A percentile compares a stretch with the other conserved stretches of the same genome.
Conservation (phyloP, 2,329 filamentous ascomycete species). For the Talaromyces sp. region DNA sequence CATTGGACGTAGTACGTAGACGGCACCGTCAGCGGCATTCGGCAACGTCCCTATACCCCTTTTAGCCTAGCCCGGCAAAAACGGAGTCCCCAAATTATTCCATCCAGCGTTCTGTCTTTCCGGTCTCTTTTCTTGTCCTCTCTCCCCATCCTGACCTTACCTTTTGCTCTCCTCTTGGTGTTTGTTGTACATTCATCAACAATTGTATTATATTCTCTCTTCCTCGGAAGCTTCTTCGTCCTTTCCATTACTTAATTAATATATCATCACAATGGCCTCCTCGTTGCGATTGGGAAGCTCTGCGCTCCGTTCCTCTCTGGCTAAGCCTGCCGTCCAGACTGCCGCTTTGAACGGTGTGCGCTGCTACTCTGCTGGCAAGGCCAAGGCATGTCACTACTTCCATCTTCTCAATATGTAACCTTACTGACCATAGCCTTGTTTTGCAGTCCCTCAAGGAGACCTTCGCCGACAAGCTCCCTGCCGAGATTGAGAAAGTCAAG, state of each 20-base stretch:
- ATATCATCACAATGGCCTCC: slow-evolving; percentile 67
- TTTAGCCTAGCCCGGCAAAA: slow-evolving; percentile 12
- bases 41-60: background rate
- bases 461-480: slow-evolving; percentile 91
- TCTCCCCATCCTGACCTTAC: slow-evolving; percentile 17
- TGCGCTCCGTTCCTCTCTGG: slow-evolving; percentile 71
- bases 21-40: slow-evolving; percentile 8
- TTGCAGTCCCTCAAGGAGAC: slow-evolving; percentile 91
- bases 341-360: slow-evolving; percentile 78
- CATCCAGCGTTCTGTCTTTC: slow-evolving; percentile 20
- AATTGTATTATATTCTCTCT: slow-evolving; percentile 15
- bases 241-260: slow-evolving; percentile 28
- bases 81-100: slow-evolving; percentile 8
- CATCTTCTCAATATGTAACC: background rate
- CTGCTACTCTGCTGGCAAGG: slow-evolving; percentile 85
- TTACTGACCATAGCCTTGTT: slow-evolving; percentile 14
- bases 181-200: slow-evolving; percentile 13
- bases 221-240: slow-evolving; percentile 20
- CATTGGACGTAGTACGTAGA: background rate
- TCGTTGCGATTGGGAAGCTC: slow-evolving; percentile 76
- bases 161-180: background rate
- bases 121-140: slow-evolving; percentile 32
- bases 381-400: slow-evolving; percentile 60
- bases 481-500: slow-evolving; percentile 99
- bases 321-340: slow-evolving; percentile 65